Evolutionary conservation across 495 filamentous ascomycete genomes (phyloP).

Genomic region (Penicillium steckii): DNA sequence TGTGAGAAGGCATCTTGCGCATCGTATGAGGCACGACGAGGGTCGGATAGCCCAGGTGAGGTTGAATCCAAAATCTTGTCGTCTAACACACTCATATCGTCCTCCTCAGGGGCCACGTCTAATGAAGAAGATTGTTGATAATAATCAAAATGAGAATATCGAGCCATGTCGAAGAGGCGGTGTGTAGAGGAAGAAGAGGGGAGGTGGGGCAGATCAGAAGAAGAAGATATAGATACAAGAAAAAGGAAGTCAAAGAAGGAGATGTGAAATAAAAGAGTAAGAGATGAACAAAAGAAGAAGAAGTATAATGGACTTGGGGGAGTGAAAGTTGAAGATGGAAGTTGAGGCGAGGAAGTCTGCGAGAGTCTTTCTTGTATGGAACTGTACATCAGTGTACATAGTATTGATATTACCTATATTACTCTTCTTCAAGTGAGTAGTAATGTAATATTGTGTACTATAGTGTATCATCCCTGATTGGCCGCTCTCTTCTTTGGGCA

Average conservation of each 20-base stretch:
- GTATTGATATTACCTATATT: too few species aligned
- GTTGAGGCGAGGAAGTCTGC: too few species aligned
- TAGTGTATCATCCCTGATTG: constrained; percentile 38
- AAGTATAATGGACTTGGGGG: too few species aligned
- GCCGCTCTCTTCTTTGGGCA: constrained; percentile 51
- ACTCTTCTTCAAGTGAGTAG: too few species aligned
- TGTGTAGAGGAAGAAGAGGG: constrained; percentile 20
- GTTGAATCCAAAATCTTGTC: constrained; percentile 78
- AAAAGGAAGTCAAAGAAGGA: constrained; percentile 5
- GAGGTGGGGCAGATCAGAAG: constrained; percentile 9
- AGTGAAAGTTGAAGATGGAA: too few species aligned
- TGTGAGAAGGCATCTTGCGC: constrained; percentile 67
- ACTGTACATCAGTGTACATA: too few species aligned
- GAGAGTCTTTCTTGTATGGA: too few species aligned
- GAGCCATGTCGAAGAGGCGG: constrained; percentile 41
- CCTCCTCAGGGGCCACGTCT: constrained; percentile 72
- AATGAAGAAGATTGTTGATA: constrained; percentile 62
- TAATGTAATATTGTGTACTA: too few species aligned
- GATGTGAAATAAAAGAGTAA: neutral
- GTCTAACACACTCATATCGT: constrained; percentile 79
- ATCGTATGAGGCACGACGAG: constrained; percentile 70
- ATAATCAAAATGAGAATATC: constrained; percentile 54
- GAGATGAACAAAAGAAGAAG: too few species aligned
- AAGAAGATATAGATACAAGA: constrained; percentile 5
- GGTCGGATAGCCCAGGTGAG: constrained; percentile 66